Conservation (phyloP, 2,329 filamentous ascomycete genomes). For the Fusarium protoensiforme region DNA sequence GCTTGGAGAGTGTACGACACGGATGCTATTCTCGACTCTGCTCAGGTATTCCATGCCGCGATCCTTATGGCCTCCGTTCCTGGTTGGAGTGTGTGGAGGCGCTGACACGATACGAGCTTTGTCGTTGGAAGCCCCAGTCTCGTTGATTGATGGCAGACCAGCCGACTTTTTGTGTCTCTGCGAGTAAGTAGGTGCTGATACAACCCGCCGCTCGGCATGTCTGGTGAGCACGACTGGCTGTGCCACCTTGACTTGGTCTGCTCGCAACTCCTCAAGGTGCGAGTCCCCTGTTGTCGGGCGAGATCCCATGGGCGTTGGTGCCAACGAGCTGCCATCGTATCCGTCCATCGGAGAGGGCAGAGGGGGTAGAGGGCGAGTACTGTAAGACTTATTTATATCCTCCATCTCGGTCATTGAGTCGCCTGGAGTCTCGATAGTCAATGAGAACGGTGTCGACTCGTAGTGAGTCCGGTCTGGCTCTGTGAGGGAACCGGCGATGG, state of each 20-base stretch:
- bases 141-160: slow-evolving; percentile 62
- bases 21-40: slow-evolving; percentile 63
- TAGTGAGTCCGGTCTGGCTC: slow-evolving; percentile 46
- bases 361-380: slow-evolving; percentile 63
- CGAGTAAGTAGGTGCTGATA: slow-evolving; percentile 63
- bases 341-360: slow-evolving; percentile 51
- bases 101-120: slow-evolving; percentile 61
- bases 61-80: slow-evolving; percentile 46
- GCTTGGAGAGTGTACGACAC: slow-evolving; percentile 63
- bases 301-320: slow-evolving; percentile 31
- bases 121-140: slow-evolving; percentile 49
- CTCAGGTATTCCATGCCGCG: slow-evolving; percentile 58
- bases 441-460: slow-evolving; percentile 56
- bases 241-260: slow-evolving; percentile 44
- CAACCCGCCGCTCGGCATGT: slow-evolving; percentile 57
- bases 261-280: slow-evolving; percentile 33
- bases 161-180: slow-evolving; percentile 52
- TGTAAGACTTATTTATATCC: slow-evolving; percentile 53
- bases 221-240: slow-evolving; percentile 47
- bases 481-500: slow-evolving; percentile 48
- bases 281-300: slow-evolving; percentile 42
- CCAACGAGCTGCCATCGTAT: slow-evolving; percentile 21
- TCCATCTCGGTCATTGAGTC: slow-evolving; percentile 44
- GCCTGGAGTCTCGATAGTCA: slow-evolving; percentile 51
- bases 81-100: slow-evolving; percentile 52